Evolutionary conservation across 2,329 filamentous ascomycete species (phyloP).

Genomic region (Colletotrichum destructivum): DNA sequence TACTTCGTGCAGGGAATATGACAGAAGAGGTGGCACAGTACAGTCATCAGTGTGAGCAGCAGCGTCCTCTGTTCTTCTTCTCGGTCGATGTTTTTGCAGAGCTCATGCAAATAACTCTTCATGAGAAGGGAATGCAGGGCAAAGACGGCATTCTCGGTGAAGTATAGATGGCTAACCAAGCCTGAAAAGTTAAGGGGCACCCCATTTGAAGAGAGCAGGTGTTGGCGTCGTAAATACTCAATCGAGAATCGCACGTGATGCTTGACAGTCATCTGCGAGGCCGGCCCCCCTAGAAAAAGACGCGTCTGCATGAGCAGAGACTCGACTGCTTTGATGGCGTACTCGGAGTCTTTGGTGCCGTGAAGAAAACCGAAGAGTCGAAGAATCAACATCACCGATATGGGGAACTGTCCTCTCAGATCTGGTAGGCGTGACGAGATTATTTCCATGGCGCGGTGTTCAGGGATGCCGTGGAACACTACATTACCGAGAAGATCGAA

Average conservation of each 20-base stretch:
- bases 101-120: slow-evolving; percentile 75
- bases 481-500: slow-evolving; percentile 88
- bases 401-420: slow-evolving; percentile 83
- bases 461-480: slow-evolving; percentile 78
- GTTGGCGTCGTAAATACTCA: slow-evolving; percentile 81
- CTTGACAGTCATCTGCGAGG: slow-evolving; percentile 77
- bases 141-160: slow-evolving; percentile 81
- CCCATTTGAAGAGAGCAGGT: slow-evolving; percentile 73
- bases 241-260: slow-evolving; percentile 87
- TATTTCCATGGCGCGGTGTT: slow-evolving; percentile 75
- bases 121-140: slow-evolving; percentile 83
- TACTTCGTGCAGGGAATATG: slow-evolving; percentile 66
- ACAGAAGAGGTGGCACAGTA: slow-evolving; percentile 80
- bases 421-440: slow-evolving; percentile 82
- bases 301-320: slow-evolving; percentile 79
- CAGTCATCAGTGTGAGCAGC: slow-evolving; percentile 74
- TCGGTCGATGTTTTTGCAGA: slow-evolving; percentile 71
- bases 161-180: slow-evolving; percentile 81
- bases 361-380: slow-evolving; percentile 78
- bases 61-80: slow-evolving; percentile 60
- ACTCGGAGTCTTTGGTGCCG: slow-evolving; percentile 74
- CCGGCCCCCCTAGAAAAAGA: slow-evolving; percentile 78
- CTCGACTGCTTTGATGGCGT: slow-evolving; percentile 74
- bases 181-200: slow-evolving; percentile 81
- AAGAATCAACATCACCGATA: slow-evolving; percentile 81